A percentile compares a stretch with the other conserved stretches of the same genome.
Evolutionary conservation across 805 yeast genomes (phyloP).

Genomic region (Helenozyma baotianmanensis): DNA sequence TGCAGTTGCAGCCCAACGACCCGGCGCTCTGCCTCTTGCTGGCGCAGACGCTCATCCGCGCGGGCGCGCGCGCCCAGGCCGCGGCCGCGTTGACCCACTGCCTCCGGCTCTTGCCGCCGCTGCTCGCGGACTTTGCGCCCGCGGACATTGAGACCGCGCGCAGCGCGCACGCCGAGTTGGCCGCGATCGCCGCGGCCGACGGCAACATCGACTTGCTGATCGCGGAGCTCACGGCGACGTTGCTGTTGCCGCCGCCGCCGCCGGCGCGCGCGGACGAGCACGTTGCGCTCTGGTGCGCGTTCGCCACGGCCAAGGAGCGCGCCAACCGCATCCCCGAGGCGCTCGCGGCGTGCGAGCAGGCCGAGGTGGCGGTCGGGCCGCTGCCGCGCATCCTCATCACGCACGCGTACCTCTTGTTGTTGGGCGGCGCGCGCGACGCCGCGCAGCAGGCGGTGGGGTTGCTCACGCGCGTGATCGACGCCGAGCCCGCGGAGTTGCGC

Average conservation of each 20-base stretch:
- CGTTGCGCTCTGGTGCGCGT: slow-evolving; percentile 49
- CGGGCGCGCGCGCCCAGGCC: slow-evolving; percentile 43
- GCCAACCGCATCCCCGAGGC: slow-evolving; percentile 48
- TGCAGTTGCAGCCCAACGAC: slow-evolving; percentile 35
- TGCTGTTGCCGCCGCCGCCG: slow-evolving; percentile 48
- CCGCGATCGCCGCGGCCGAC: slow-evolving; percentile 49
- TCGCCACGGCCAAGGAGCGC: slow-evolving; percentile 49
- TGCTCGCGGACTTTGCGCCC: slow-evolving; percentile 21
- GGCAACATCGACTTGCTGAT: slow-evolving; percentile 48
- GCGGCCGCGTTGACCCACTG: slow-evolving; percentile 44
- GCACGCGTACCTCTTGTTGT: slow-evolving; percentile 46
- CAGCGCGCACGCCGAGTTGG: slow-evolving; percentile 51
- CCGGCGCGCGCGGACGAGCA: slow-evolving; percentile 42
- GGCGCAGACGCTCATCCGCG: slow-evolving; percentile 45
- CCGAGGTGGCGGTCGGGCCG: slow-evolving; percentile 42
- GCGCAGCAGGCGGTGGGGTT: slow-evolving; percentile 17
- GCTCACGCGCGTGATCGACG: slow-evolving; percentile 15
- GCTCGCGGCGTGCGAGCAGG: slow-evolving; percentile 44
- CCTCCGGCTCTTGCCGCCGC: slow-evolving; percentile 36
- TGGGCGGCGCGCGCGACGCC: slow-evolving; percentile 19
- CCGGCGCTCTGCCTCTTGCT: slow-evolving; percentile 44
- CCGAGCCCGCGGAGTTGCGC: slow-evolving; percentile 14
- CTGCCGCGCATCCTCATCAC: slow-evolving; percentile 42
- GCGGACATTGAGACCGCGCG: slow-evolving; percentile 46
- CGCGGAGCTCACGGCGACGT: slow-evolving; percentile 46